A percentile compares a stretch with the other conserved stretches of the same genome.
Evolutionary conservation across 2,329 filamentous ascomycete species (phyloP).

Genomic region (Graphiopsis chlorocephala): DNA sequence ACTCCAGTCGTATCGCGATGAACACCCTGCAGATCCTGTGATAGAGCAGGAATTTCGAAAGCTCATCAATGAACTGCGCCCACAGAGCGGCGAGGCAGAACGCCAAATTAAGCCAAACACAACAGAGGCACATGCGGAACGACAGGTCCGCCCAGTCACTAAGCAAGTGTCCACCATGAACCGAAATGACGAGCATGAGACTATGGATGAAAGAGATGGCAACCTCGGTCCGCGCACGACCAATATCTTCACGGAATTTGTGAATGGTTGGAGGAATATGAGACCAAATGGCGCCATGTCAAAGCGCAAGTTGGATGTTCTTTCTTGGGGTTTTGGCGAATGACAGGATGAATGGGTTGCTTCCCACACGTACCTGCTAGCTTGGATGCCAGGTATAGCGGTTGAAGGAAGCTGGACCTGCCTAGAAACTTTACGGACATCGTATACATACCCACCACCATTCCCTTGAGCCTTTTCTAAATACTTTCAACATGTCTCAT

Average conservation of each 20-base stretch:
- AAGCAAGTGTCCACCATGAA: not conserved
- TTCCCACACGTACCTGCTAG: too few relatives aligned
- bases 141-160: not conserved
- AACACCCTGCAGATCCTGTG: not conserved
- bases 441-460: too few relatives aligned
- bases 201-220: not conserved
- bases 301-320: not conserved
- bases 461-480: too few relatives aligned
- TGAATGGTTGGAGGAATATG: not conserved
- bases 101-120: not conserved
- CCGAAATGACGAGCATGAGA: not conserved
- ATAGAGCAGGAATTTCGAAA: not conserved
- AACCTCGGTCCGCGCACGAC: not conserved
- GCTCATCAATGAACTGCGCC: not conserved
- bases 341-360: not conserved
- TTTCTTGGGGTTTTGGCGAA: conserved; percentile 4
- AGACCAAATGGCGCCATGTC: not conserved
- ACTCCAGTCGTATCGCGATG: not conserved
- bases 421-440: too few relatives aligned
- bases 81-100: not conserved
- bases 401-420: too few relatives aligned
- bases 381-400: too few relatives aligned
- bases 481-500: too few relatives aligned
- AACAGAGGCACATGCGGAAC: not conserved
- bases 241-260: not conserved